phyloP scores from a whole-genome alignment of 1,139 yeast genomes.

The Taphrina pruni region DNA sequence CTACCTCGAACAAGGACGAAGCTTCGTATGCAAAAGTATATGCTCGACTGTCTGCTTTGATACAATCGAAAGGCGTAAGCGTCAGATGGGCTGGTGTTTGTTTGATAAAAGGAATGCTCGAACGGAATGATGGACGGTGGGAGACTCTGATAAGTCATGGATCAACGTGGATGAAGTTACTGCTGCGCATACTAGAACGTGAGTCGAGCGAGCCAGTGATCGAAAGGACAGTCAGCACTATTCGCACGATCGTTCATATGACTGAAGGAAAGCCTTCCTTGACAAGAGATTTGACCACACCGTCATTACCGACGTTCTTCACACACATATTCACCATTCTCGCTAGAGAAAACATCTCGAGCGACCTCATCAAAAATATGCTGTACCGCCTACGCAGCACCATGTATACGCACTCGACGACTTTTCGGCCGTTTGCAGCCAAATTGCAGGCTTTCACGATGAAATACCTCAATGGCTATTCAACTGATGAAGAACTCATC shows the following conservation, averaged over 20 bases:
- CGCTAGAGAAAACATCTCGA: background rate
- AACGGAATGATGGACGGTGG: conserved; percentile 35
- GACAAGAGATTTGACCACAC: conserved; percentile 41
- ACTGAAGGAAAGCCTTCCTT: conserved; percentile 39
- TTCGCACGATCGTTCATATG: conserved; percentile 20
- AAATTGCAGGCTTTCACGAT: conserved; percentile 21
- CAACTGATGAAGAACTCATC: conserved; percentile 19
- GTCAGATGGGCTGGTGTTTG: conserved; percentile 41
- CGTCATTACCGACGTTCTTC: conserved; percentile 37
- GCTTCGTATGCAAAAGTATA: conserved; percentile 31
- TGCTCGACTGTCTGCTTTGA: conserved; percentile 34
- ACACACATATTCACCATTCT: conserved; percentile 20
- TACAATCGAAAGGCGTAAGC: conserved; percentile 33
- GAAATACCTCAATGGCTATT: conserved; percentile 26
- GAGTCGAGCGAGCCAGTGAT: conserved; percentile 30
- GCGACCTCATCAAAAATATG: conserved; percentile 16
- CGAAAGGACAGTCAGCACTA: conserved; percentile 35
- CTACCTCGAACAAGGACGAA: conserved; percentile 27
- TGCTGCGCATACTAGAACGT: conserved; percentile 36
- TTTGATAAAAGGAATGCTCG: conserved; percentile 34
- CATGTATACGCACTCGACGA: conserved; percentile 34
- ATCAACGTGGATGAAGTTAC: conserved; percentile 37
- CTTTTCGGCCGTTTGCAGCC: conserved; percentile 39
- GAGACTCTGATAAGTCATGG: conserved; percentile 40
- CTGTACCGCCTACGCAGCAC: conserved; percentile 26